Conservation (phyloP, 2,329 filamentous ascomycete species). For the Alternaria sp. region DNA sequence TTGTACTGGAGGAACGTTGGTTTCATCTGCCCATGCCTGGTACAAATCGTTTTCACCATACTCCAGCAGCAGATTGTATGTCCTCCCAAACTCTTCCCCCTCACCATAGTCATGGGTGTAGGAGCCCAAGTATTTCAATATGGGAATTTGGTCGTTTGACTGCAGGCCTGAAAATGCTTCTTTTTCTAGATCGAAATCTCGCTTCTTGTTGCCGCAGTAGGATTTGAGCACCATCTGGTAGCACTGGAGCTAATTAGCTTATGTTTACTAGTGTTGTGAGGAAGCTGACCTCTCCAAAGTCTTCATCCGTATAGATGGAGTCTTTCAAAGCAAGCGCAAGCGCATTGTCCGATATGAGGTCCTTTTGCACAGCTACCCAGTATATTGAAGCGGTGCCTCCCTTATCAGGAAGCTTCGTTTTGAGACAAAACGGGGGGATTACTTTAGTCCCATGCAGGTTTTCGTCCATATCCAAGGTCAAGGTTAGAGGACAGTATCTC, state of each 20-base stretch:
- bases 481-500: background rate
- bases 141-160: constrained; percentile 20
- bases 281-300: background rate
- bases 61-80: constrained; percentile 48
- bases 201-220: constrained; percentile 23
- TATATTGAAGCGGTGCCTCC: background rate
- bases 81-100: background rate
- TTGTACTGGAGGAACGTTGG: constrained; percentile 36
- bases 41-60: constrained; percentile 48
- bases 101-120: constrained; percentile 27
- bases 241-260: background rate
- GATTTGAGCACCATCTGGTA: constrained; percentile 46
- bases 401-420: background rate
- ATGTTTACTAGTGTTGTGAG: no score
- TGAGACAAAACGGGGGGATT: background rate
- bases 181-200: constrained; percentile 40
- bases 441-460: background rate
- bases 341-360: background rate
- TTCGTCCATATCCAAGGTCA: background rate
- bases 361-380: background rate
- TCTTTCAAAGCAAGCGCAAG: no score
- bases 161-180: constrained; percentile 40
- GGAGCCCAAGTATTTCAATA: constrained; percentile 44
- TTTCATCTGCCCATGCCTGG: constrained; percentile 36
- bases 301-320: no score